A percentile compares a stretch with the other conserved stretches of the same genome.
These are phyloP conservation scores for Kalaharituber pfeilii DNA, from an alignment of 2,329 filamentous ascomycete genomes.

Conservation along the genomic window DNA sequence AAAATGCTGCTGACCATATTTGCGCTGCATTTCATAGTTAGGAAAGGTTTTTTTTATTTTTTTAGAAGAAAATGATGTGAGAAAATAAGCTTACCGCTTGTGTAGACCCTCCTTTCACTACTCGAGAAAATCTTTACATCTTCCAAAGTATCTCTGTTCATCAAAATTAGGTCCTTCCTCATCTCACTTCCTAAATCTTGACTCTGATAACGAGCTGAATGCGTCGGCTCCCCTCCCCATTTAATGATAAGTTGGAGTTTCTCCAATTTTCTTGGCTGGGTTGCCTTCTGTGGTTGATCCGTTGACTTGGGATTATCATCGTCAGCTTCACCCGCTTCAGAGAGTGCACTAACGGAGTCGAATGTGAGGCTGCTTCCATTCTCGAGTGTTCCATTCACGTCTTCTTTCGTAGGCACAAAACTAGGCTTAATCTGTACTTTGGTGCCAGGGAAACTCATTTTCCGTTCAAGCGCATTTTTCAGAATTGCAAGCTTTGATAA, in stretches of 20 bases:
- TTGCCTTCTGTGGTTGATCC: constrained; percentile 3
- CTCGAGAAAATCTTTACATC: constrained; percentile 92
- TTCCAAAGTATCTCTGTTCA: constrained; percentile 81
- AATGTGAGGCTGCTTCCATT: background rate
- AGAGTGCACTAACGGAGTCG: constrained; percentile 24
- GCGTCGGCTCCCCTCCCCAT: constrained; percentile 95
- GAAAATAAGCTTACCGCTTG: constrained; percentile 40
- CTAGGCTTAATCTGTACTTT: constrained; percentile 94
- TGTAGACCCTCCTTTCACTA: constrained; percentile 83
- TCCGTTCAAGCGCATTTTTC: constrained; percentile 75
- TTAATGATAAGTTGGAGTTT: constrained; percentile 97
- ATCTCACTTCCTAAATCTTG: constrained; percentile 91
- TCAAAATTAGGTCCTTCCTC: constrained; percentile 69
- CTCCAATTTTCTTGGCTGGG: constrained; percentile 39
- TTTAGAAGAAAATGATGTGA: background rate
- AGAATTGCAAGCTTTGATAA: constrained; percentile 67
- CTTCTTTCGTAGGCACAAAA: constrained; percentile 19
- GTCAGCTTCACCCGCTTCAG: constrained; percentile 38
- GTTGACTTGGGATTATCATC: constrained; percentile 5
- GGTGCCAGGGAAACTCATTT: constrained; percentile 83
- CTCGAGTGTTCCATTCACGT: background rate
- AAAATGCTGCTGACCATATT: constrained; percentile 81
- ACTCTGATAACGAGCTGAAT: constrained; percentile 88
- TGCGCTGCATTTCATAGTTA: constrained; percentile 43
- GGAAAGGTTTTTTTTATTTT: constrained; percentile 2